A percentile compares a stretch with the other conserved stretches of the same genome.
phyloP scores from a whole-genome alignment of 805 yeast genomes.

The Saccharomycopsis fodiens region DNA sequence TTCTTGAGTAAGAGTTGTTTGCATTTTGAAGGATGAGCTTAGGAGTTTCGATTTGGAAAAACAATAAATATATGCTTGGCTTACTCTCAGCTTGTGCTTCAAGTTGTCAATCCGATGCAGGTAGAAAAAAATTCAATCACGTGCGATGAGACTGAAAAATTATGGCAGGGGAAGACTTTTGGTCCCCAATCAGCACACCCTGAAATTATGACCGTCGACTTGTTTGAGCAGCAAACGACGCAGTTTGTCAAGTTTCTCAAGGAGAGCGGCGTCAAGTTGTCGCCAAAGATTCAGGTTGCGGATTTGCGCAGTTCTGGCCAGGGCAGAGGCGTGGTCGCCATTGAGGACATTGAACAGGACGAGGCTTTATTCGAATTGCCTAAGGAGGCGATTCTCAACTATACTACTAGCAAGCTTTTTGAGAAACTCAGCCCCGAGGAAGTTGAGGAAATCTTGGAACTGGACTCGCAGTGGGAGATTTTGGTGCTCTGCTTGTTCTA shows the following conservation, averaged over 20 bases:
- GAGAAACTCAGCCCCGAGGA: conserved; percentile 23
- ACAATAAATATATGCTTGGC: not conserved
- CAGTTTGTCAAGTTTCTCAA: conserved; percentile 40
- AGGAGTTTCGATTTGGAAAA: not conserved
- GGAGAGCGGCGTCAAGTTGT: conserved; percentile 36
- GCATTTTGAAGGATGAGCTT: not conserved
- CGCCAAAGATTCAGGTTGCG: conserved; percentile 48
- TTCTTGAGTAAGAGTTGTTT: conserved; percentile 45
- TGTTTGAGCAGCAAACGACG: conserved; percentile 29
- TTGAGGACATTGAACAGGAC: conserved; percentile 47
- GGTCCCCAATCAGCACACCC: not conserved
- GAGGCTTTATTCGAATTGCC: conserved; percentile 71
- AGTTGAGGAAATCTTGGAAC: conserved; percentile 27
- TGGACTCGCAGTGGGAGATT: conserved; percentile 68
- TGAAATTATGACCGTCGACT: not conserved
- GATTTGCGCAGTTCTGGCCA: conserved; percentile 54
- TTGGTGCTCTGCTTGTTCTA: conserved; percentile 61
- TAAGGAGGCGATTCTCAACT: conserved; percentile 44
- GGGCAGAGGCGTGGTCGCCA: conserved; percentile 76
- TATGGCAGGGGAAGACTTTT: not conserved
- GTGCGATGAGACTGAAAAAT: not conserved
- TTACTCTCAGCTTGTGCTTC: not conserved
- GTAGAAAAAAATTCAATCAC: not conserved
- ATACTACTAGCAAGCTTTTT: conserved; percentile 46
- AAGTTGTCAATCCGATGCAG: too few species aligned